Base-by-base conservation (phyloP, 1,139 yeast genomes). In the Candida frijolesensis region DNA sequence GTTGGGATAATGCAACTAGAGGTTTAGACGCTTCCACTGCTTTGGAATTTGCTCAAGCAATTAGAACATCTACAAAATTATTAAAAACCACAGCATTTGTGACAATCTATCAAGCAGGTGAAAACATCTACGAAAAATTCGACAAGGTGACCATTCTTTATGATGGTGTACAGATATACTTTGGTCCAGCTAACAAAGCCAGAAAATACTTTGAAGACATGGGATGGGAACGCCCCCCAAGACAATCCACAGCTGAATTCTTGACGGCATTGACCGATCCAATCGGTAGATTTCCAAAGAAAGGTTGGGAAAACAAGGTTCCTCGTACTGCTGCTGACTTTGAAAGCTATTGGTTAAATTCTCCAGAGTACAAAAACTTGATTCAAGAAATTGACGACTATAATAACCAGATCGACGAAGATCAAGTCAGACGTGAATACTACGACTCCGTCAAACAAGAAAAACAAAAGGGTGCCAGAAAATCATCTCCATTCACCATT, bases 1-100 rank as follows among this genome's bases (percentile, higher is more conserved):
- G 85, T 62, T 85, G 88, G 87, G 91, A 85, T 71, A 85, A 85
- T 60, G 85, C 89, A n/a, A 85, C 90, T n/a, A 76, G 89, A 67
- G 90, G 90, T 63, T 73, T 85, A 54, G 90, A 85, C 70, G 84
- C 90, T 19, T 82, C 89, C 8, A 84, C 90, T 18, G 90, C 90
- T 25, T 74, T 85, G 57, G 89, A 84, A 60, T 85, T 79, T 61
- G 74, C 82, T 18, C 80, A 77, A 61, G 86, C 87, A 47, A 74
- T 85, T 42, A 80, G 87, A 63, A 77, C 85, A 1, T 75, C 83
- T 16, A 83, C 89, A 14, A 79, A 79, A 56, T 66, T 84, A 61
- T 66, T 82, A 64, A 74, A 75, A 51, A 74, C 78, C 47, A 78
- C 87, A 25, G 84, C 87, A 3, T 68, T 85, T 50, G 84, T 84